Conservation (phyloP, 2,329 filamentous ascomycete species). For the Macroventuria anomochaeta region DNA sequence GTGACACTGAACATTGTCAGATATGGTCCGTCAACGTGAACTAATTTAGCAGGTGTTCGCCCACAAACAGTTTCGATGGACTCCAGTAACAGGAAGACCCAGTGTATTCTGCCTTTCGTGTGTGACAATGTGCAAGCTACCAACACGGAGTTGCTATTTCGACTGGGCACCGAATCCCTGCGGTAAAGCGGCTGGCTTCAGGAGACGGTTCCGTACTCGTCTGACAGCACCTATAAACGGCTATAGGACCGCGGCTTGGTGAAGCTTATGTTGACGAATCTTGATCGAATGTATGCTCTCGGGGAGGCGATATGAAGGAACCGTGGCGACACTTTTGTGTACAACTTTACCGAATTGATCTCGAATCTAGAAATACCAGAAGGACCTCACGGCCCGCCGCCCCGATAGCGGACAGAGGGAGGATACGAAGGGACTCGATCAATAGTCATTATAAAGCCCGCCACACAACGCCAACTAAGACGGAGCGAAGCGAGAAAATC, state of each 20-base stretch:
- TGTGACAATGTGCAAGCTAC: neutral
- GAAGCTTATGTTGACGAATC: neutral
- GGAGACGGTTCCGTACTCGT: neutral
- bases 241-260: neutral
- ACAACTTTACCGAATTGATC: neutral
- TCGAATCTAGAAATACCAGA: neutral
- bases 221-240: neutral
- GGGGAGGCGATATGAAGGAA: neutral
- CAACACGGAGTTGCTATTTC: neutral
- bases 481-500: neutral
- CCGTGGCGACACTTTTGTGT: neutral
- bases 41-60: no score
- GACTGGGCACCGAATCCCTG: neutral
- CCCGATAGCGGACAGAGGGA: neutral
- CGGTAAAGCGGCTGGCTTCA: neutral
- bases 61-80: no score
- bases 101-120: neutral
- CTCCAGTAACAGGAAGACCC: neutral
- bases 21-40: no score
- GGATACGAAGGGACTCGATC: neutral
- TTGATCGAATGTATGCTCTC: neutral
- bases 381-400: slow-evolving; percentile 1
- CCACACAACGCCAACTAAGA: neutral
- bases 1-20: no score
- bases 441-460: neutral